Percentiles rank a stretch among this genome's conserved stretches.
Evolutionary conservation across 371 early-diverging fungal genomes (phyloP).

Genomic region (Mortierella sp.): DNA sequence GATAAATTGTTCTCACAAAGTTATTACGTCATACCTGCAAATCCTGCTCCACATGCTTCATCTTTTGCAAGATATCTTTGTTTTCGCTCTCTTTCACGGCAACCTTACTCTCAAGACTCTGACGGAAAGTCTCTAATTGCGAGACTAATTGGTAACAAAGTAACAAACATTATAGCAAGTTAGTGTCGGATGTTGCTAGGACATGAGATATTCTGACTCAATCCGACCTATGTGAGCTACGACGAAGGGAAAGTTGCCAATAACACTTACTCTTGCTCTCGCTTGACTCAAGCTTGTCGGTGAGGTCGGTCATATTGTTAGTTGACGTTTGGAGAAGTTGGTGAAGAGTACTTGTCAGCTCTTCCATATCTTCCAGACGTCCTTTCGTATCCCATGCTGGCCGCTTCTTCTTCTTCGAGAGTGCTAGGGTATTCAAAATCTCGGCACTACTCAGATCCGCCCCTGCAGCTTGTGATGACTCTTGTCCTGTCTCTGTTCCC

Average conservation of each 20-base stretch:
- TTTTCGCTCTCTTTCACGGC: conserved; percentile 71
- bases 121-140: conserved; percentile 65
- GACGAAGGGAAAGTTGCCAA: background rate
- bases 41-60: conserved; percentile 62
- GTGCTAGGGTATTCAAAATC: conserved; percentile 8
- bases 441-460: conserved; percentile 6
- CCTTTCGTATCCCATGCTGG: conserved; percentile 76
- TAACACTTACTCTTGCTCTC: conserved; percentile 51
- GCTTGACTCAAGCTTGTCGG: conserved; percentile 42
- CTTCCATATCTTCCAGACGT: conserved; percentile 70
- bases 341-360: conserved; percentile 47
- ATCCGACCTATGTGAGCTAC: background rate
- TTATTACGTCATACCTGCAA: conserved; percentile 41
- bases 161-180: background rate
- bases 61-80: conserved; percentile 60
- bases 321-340: conserved; percentile 49
- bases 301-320: conserved; percentile 45
- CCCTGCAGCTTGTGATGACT: background rate
- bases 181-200: background rate
- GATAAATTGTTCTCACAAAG: background rate
- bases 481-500: background rate
- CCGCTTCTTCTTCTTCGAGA: conserved; percentile 62
- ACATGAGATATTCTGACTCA: background rate
- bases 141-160: conserved; percentile 52
- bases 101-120: conserved; percentile 66